Percentiles rank a stretch among this genome's conserved stretches.
These are phyloP conservation scores for Tylopilus cervinicoccineus DNA, from an alignment of 768 basidiomycete genomes.

Conservation along the genomic window DNA sequence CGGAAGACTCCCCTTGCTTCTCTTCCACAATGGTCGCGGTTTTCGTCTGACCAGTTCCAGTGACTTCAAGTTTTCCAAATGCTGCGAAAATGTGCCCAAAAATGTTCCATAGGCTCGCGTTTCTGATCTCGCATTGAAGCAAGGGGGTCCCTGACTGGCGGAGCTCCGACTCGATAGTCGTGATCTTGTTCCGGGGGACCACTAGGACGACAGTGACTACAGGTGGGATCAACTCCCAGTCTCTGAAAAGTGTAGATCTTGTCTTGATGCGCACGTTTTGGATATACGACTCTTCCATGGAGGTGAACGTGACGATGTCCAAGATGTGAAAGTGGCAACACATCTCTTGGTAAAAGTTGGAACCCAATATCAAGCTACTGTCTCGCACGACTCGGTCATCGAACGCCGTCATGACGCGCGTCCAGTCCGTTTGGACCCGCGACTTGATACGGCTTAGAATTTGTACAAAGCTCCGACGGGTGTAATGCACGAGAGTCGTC, in stretches of 20 bases:
- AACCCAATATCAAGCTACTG: constrained; percentile 19
- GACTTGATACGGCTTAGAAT: constrained; percentile 41
- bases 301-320: constrained; percentile 33
- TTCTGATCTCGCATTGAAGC: constrained; percentile 24
- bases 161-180: constrained; percentile 21
- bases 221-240: constrained; percentile 28
- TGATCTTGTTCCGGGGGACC: constrained; percentile 28
- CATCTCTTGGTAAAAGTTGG: constrained; percentile 44
- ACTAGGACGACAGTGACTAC: constrained; percentile 31
- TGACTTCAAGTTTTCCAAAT: constrained; percentile 18
- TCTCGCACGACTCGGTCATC: constrained; percentile 13
- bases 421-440: constrained; percentile 41
- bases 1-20: constrained; percentile 13
- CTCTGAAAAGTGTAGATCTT: constrained; percentile 24
- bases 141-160: constrained; percentile 20
- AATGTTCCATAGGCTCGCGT: constrained; percentile 9
- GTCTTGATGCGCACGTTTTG: constrained; percentile 5
- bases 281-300: constrained; percentile 14
- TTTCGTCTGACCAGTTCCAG: constrained; percentile 16
- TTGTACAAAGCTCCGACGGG: constrained; percentile 43
- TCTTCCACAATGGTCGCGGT: constrained; percentile 19
- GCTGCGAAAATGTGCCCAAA: constrained; percentile 20
- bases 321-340: constrained; percentile 40
- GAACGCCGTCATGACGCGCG: constrained; percentile 34
- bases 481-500: constrained; percentile 39